Percentiles rank a stretch among this genome's conserved stretches.
Conservation (phyloP, 1,284 basidiomycete genomes). For the Ceratobasidium sp. region DNA sequence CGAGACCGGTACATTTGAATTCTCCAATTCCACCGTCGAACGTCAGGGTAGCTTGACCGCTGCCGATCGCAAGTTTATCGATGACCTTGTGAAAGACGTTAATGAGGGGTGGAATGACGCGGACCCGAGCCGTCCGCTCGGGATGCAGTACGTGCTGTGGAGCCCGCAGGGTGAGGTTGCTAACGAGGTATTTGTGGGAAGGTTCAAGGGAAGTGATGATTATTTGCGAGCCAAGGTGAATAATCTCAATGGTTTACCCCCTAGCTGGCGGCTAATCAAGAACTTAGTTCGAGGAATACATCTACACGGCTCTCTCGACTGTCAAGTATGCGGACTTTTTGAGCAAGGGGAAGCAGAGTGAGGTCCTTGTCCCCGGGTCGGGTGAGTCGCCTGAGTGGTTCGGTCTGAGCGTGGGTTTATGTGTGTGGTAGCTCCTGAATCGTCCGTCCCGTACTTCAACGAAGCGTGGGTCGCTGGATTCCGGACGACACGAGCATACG, state of each 20-base stretch:
- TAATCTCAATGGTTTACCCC: constrained; percentile 48
- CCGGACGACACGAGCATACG: constrained; percentile 79
- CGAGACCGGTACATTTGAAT: constrained; percentile 82
- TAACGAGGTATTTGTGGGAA: constrained; percentile 47
- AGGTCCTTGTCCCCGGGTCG: constrained; percentile 50
- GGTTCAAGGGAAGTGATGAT: constrained; percentile 91
- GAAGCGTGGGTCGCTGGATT: constrained; percentile 83
- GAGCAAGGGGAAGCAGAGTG: constrained; percentile 59
- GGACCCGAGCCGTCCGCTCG: constrained; percentile 61
- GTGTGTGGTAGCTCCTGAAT: constrained; percentile 51
- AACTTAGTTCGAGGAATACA: constrained; percentile 79
- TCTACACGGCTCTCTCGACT: constrained; percentile 76
- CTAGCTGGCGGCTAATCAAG: constrained; percentile 1
- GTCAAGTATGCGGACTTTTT: constrained; percentile 86
- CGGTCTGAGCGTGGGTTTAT: background rate
- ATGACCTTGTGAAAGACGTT: constrained; percentile 72
- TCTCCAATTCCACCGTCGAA: constrained; percentile 80
- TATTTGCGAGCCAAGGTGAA: constrained; percentile 82
- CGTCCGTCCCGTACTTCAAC: constrained; percentile 74
- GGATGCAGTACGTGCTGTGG: constrained; percentile 64
- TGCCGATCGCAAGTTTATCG: constrained; percentile 97
- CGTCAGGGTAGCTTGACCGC: constrained; percentile 80
- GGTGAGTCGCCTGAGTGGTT: constrained; percentile 43
- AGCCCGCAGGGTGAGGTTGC: constrained; percentile 37
- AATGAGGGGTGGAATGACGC: constrained; percentile 77